Evolutionary conservation across 176 grass and related monocot species (phyloP), one percentile per base, ranked within the genome.

Genomic region (Hordeum vulgare): DNA sequence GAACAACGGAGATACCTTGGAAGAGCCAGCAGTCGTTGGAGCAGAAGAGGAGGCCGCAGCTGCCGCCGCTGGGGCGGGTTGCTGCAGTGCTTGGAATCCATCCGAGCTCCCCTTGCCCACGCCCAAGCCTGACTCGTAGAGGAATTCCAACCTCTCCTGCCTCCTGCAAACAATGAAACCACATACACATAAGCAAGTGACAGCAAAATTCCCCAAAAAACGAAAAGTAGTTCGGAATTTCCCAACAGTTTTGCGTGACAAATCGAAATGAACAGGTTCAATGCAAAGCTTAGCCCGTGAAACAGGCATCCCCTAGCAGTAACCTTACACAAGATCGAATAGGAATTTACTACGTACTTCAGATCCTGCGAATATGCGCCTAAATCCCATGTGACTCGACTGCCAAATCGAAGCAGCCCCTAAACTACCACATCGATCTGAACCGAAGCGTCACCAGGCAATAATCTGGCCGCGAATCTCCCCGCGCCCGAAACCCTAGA

Each of bases 101-200:
- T 99, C 96, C 1, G 91, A 96, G 45, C 93, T 94, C 65, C 79
- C 93, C 85, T 99, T 99, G 23, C 96, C 96, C 9, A 92, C 91
- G 10, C 85, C 91, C 84, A 99, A 89, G 2, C 96, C 96, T 17
- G 96, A 99, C 78, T 99, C 96, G 10, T 99, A 99, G 49, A 99
- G 93, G 83, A 99, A 99, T 79, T 99, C 93, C 70, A 99, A 94
- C 61, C 93, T 88, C 74, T 99, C 96, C 81, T 96, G 96, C 41
- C 88, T 89, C 91, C 93, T 96, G 81, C 53, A 85, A 23, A 72
- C 25, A 53, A 74, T 21, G 9, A 12, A 45, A 74, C 49, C 26
- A 29, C 57, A 56, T 21, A 47, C 13, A 49, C 9, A 21, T 74
- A 53, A 53, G 71, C 23, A 31, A 29, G 0, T 29, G 70, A 45